phyloP scores from a whole-genome alignment of 2,329 filamentous ascomycete species.

The Clonostachys byssicola region DNA sequence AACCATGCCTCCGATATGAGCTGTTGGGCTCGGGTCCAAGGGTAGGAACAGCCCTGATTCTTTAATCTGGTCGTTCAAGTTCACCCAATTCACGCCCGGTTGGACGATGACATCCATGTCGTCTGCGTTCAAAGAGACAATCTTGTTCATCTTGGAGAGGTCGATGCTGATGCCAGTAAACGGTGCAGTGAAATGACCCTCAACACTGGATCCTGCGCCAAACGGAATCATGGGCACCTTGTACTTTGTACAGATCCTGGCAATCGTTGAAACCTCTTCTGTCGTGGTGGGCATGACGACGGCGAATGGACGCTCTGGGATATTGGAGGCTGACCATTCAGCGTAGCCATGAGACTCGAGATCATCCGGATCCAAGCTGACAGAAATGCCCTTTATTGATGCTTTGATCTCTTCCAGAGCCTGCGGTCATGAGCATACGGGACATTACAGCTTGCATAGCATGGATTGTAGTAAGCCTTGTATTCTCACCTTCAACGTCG shows the following conservation, averaged over 20 bases:
- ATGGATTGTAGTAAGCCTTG: too few relatives aligned
- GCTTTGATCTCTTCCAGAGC: slow-evolving; percentile 51
- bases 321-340: slow-evolving; percentile 61
- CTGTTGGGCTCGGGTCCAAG: slow-evolving; percentile 77
- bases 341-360: slow-evolving; percentile 61
- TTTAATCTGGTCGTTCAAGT: slow-evolving; percentile 63
- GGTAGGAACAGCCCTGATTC: slow-evolving; percentile 69
- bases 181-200: slow-evolving; percentile 86
- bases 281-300: slow-evolving; percentile 61
- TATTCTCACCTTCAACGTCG: too few relatives aligned
- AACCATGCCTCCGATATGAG: slow-evolving; percentile 80
- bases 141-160: slow-evolving; percentile 70
- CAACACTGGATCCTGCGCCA: slow-evolving; percentile 79
- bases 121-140: slow-evolving; percentile 63
- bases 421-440: slow-evolving; percentile 20
- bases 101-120: slow-evolving; percentile 66
- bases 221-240: slow-evolving; percentile 82
- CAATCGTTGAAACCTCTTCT: slow-evolving; percentile 53
- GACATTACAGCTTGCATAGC: too few relatives aligned
- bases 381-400: slow-evolving; percentile 35
- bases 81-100: slow-evolving; percentile 74
- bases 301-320: slow-evolving; percentile 55
- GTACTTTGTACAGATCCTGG: slow-evolving; percentile 70
- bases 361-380: slow-evolving; percentile 59
- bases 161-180: slow-evolving; percentile 77